These are phyloP conservation scores for Geranium brycei DNA, from an alignment of 345 rosid genomes.

Conservation along the genomic window DNA sequence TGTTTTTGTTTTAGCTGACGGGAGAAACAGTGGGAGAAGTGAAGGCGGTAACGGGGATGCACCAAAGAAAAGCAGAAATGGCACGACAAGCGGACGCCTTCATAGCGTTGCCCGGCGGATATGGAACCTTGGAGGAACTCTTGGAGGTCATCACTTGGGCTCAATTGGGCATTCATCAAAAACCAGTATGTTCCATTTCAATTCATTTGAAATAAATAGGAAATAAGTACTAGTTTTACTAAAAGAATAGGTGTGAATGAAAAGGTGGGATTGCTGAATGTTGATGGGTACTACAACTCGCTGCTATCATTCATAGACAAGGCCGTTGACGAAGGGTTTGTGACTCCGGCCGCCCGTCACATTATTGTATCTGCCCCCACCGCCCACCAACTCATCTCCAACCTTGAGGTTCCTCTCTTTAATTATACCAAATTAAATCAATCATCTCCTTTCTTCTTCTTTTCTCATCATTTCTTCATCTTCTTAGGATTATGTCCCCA, in stretches of 20 bases:
- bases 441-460: background rate
- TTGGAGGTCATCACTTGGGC: slow-evolving; percentile 46
- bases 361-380: slow-evolving; percentile 68
- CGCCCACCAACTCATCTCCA: slow-evolving; percentile 58
- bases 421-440: background rate
- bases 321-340: slow-evolving; percentile 76
- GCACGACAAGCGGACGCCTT: slow-evolving; percentile 82
- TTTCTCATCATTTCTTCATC: background rate
- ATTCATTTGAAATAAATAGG: too few relatives aligned
- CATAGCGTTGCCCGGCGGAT: slow-evolving; percentile 60
- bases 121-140: slow-evolving; percentile 43
- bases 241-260: too few relatives aligned
- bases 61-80: slow-evolving; percentile 77
- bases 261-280: slow-evolving; percentile 70
- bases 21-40: slow-evolving; percentile 67
- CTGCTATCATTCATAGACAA: slow-evolving; percentile 69
- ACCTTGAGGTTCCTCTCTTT: slow-evolving; percentile 44
- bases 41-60: slow-evolving; percentile 58
- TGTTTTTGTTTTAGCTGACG: slow-evolving; percentile 29
- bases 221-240: too few relatives aligned
- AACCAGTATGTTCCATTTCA: slow-evolving; percentile 20
- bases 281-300: slow-evolving; percentile 68
- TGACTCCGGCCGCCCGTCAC: slow-evolving; percentile 60
- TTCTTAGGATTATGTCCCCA: slow-evolving; percentile 46
- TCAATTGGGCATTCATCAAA: slow-evolving; percentile 45